Conservation (phyloP, 257 asterid species). For the Thymus quinquecostatus region DNA sequence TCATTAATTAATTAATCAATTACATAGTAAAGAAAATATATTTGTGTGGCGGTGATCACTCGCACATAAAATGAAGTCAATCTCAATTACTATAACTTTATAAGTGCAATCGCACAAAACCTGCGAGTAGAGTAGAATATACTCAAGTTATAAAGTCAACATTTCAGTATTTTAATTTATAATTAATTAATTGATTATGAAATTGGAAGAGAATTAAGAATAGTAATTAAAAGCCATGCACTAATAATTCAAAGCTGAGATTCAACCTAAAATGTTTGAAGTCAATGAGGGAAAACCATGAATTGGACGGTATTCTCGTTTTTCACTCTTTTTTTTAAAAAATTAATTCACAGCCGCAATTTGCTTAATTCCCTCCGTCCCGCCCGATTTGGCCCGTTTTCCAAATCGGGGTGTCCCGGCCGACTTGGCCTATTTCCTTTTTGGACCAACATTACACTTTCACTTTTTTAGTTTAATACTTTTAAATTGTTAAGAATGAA, state of each 20-base stretch:
- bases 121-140: background rate
- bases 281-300: slow-evolving; percentile 31
- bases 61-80: slow-evolving; percentile 3
- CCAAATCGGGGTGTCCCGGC: too few relatives aligned
- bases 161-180: background rate
- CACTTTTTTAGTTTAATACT: too few relatives aligned
- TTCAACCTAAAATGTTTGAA: slow-evolving; percentile 27
- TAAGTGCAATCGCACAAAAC: slow-evolving; percentile 20
- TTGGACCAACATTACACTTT: too few relatives aligned
- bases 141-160: background rate
- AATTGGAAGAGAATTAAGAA: background rate
- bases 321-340: background rate
- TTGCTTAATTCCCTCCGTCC: background rate
- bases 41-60: slow-evolving; percentile 9
- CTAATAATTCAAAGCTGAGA: slow-evolving; percentile 26
- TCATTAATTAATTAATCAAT: too few relatives aligned
- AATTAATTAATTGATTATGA: background rate
- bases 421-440: too few relatives aligned
- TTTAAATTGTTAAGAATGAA: too few relatives aligned
- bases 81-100: background rate
- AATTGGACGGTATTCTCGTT: slow-evolving; percentile 38
- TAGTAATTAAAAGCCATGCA: slow-evolving; percentile 21
- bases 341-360: slow-evolving; percentile 30
- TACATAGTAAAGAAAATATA: background rate
- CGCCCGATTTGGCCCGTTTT: too few relatives aligned